Evolutionary conservation across 805 yeast genomes (phyloP).

Genomic region (Saturnispora diversa): DNA sequence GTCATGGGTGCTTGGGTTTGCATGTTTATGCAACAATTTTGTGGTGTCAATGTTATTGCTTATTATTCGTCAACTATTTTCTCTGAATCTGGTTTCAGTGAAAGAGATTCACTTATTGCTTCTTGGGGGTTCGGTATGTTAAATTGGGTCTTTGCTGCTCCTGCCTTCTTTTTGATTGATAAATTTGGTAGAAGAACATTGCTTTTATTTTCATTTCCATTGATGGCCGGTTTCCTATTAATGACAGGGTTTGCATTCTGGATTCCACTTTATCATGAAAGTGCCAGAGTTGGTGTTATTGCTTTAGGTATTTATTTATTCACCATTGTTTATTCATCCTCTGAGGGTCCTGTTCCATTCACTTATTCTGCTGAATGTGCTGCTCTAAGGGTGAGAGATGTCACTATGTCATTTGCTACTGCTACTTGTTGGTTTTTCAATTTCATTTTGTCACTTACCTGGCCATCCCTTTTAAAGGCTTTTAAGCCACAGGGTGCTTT

Average conservation of each 20-base stretch:
- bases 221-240: conserved; percentile 47
- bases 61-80: conserved; percentile 68
- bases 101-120: conserved; percentile 44
- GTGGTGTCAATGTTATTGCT: conserved; percentile 70
- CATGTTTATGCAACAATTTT: conserved; percentile 74
- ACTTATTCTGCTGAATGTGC: conserved; percentile 51
- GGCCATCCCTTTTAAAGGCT: conserved; percentile 57
- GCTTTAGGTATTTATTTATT: conserved; percentile 45
- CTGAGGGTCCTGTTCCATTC: conserved; percentile 84
- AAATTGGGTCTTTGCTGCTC: conserved; percentile 45
- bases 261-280: conserved; percentile 23
- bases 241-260: conserved; percentile 48
- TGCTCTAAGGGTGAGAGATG: conserved; percentile 68
- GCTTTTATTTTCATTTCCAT: conserved; percentile 39
- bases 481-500: conserved; percentile 76
- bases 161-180: conserved; percentile 53
- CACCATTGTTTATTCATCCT: conserved; percentile 67
- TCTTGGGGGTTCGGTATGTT: conserved; percentile 61
- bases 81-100: conserved; percentile 39
- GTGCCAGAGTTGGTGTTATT: conserved; percentile 28
- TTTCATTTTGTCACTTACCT: conserved; percentile 64
- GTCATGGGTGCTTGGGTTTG: conserved; percentile 72
- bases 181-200: conserved; percentile 50
- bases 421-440: conserved; percentile 78
- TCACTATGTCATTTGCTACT: conserved; percentile 61